These are phyloP conservation scores for Talaromyces proteolyticus DNA, from an alignment of 495 filamentous ascomycete species.

Conservation along the genomic window DNA sequence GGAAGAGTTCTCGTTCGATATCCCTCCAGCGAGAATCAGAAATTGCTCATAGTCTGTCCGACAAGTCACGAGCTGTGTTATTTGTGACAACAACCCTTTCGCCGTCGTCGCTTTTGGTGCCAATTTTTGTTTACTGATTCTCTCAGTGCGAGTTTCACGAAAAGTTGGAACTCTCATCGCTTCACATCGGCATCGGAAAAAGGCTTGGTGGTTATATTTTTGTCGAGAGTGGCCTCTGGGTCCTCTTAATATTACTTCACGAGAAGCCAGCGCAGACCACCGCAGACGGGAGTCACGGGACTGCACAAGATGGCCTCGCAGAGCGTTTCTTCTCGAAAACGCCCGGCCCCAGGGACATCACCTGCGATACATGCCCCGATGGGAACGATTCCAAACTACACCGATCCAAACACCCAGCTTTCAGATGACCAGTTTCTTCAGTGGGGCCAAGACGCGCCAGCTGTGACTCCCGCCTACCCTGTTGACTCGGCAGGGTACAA, in stretches of 20 bases:
- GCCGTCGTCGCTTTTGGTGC: too few relatives aligned
- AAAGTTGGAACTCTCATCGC: too few relatives aligned
- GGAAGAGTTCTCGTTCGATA: too few relatives aligned
- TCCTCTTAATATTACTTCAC: slow-evolving; percentile 1
- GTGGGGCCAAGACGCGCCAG: slow-evolving; percentile 39
- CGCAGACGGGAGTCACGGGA: not conserved
- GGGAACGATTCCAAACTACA: slow-evolving; percentile 24
- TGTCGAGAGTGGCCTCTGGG: slow-evolving; percentile 1
- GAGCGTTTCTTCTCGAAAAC: slow-evolving; percentile 53
- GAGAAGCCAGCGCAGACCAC: not conserved
- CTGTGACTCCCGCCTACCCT: slow-evolving; percentile 24
- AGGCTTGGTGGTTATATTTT: not conserved
- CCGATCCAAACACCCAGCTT: slow-evolving; percentile 29
- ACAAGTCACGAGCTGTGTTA: too few relatives aligned
- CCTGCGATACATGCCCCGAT: slow-evolving; percentile 49
- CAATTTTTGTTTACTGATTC: too few relatives aligned
- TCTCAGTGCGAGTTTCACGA: too few relatives aligned
- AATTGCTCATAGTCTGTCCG: too few relatives aligned
- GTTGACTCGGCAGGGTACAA: slow-evolving; percentile 35
- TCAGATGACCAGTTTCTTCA: slow-evolving; percentile 50
- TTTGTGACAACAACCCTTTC: too few relatives aligned
- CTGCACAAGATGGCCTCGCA: slow-evolving; percentile 33
- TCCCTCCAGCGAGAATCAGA: too few relatives aligned
- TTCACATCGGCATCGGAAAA: not conserved
- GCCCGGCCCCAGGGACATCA: slow-evolving; percentile 65